phyloP scores from a whole-genome alignment of 352 stramenopile genomes.

The Pythium brachiatum region DNA sequence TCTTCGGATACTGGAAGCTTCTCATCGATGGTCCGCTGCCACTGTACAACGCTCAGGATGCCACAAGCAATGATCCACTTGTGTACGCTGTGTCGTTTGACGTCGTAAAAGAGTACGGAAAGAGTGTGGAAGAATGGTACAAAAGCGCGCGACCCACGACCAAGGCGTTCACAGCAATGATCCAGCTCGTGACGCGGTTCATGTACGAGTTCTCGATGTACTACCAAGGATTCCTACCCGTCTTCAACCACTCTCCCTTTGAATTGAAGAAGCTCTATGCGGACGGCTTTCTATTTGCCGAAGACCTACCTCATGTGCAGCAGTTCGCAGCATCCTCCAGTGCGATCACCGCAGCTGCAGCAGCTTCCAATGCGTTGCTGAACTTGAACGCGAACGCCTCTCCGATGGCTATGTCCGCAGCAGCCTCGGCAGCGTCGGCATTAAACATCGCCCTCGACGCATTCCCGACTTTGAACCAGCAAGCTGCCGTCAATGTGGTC shows the following conservation, averaged over 20 bases:
- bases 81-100: conserved; percentile 82
- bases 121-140: conserved; percentile 88
- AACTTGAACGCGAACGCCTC: conserved; percentile 22
- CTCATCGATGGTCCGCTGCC: conserved; percentile 77
- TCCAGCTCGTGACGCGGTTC: conserved; percentile 86
- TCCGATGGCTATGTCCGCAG: conserved; percentile 27
- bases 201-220: conserved; percentile 87
- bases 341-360: conserved; percentile 6
- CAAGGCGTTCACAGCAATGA: conserved; percentile 67
- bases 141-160: conserved; percentile 61
- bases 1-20: conserved; percentile 90
- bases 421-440: conserved; percentile 26
- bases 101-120: conserved; percentile 91
- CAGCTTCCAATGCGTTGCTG: conserved; percentile 7
- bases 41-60: conserved; percentile 36
- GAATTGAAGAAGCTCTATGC: conserved; percentile 60
- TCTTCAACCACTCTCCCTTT: conserved; percentile 78
- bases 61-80: conserved; percentile 28
- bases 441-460: conserved; percentile 25
- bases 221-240: conserved; percentile 65
- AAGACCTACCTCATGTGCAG: conserved; percentile 52
- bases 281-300: conserved; percentile 74
- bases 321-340: conserved; percentile 24
- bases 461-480: conserved; percentile 29
- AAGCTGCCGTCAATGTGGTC: conserved; percentile 16